Conservation (phyloP, 164 flowering plant species). For the Houttuynia cordata region DNA sequence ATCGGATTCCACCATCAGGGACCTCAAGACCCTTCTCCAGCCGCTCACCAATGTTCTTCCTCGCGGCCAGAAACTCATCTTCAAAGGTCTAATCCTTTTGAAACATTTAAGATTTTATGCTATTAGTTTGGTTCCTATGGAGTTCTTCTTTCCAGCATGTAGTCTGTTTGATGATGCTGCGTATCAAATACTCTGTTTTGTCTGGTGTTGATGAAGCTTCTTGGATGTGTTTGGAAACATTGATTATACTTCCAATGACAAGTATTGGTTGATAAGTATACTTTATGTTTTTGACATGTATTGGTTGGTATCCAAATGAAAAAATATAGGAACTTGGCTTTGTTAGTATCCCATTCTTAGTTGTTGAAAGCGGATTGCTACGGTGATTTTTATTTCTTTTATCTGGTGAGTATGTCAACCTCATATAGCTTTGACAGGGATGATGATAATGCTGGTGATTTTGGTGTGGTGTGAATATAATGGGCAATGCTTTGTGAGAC, state of each 20-base stretch:
- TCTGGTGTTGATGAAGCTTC: too few relatives aligned
- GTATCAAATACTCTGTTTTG: too few relatives aligned
- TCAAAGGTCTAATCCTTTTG: constrained; percentile 34
- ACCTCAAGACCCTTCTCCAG: constrained; percentile 61
- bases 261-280: too few relatives aligned
- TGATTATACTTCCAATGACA: too few relatives aligned
- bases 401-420: too few relatives aligned
- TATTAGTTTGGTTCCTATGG: background rate
- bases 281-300: background rate
- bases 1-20: constrained; percentile 32
- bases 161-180: too few relatives aligned
- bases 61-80: constrained; percentile 88
- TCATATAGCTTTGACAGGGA: too few relatives aligned
- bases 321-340: background rate
- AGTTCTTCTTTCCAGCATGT: background rate
- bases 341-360: background rate
- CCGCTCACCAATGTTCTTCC: constrained; percentile 76
- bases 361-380: background rate
- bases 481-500: too few relatives aligned
- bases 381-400: background rate
- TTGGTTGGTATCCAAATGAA: background rate
- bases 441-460: too few relatives aligned
- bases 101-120: background rate
- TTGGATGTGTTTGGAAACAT: too few relatives aligned
- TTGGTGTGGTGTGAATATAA: too few relatives aligned